Base-by-base conservation (phyloP, 2,329 filamentous ascomycete genomes). In the Pseudocercospora musae region DNA sequence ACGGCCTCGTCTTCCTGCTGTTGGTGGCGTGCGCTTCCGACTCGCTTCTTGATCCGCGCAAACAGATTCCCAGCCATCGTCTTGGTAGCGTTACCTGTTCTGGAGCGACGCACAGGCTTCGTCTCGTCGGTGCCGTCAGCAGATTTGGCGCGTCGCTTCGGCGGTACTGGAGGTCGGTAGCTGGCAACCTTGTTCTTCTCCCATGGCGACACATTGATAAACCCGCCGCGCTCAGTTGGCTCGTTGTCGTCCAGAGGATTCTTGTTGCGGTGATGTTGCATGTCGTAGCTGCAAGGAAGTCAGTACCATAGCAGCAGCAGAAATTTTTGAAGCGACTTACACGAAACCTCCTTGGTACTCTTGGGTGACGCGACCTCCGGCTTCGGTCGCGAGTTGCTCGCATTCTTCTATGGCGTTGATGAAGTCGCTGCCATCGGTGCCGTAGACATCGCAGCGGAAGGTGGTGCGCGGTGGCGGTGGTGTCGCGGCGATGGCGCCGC, bases 301-400 rank as follows among this genome's bases (percentile, higher is more conserved):
- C 11, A 48, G 11, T 33, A 18, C 11, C 18, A 27, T 27, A 20
- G 20, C 42, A 18, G 15, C 25, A 33, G 11, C 18, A 15, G 5
- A 15, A 40, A 20, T 10, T 7, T 10, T 7, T 13, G 20, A 21
- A 48, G 44, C 11, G 4, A 46, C 25, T 48, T 62, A 70, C 44
- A 70, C 58, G 52, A 70, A 68, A 11, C 68, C 68, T 37, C 67
- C 67, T 2, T 56, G 61, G 57, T 62, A 70, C 29, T 66, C 58
- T 21, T 58, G 42, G 8, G 66, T 23, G 20, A 70, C 44, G 4
- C 15, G 46, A n/a, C 68, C 68, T 25, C 65, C 66, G 7, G 58
- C 60, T 48, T 57, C 53, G 11, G 55, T 20, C 42, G 69, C 57
- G 25, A 66, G 40, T 11, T 61, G 37, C 23, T 66, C 60, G 59